phyloP scores from a whole-genome alignment of 345 rosid genomes.

The Acer yangbiense region DNA sequence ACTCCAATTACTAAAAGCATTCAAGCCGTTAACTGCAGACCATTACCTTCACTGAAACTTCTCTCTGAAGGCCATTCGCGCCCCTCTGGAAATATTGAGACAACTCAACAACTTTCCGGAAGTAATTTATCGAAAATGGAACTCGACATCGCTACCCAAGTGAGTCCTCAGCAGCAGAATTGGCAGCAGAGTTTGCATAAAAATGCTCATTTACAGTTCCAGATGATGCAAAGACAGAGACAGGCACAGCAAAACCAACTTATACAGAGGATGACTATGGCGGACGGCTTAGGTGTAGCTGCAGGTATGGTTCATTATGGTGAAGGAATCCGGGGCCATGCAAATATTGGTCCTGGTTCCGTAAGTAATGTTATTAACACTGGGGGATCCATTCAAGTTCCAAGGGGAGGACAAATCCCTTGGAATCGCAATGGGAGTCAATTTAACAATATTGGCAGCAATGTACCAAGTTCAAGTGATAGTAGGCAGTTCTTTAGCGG shows the following conservation, averaged over 20 bases:
- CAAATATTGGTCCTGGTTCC: conserved; percentile 8
- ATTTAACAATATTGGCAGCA: conserved; percentile 8
- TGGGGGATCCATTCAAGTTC: not conserved
- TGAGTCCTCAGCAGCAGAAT: not conserved
- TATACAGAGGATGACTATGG: not conserved
- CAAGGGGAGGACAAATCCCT: conserved; percentile 13
- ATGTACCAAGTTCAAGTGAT: conserved; percentile 4
- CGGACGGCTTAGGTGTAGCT: conserved; percentile 6
- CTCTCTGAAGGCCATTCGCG: conserved; percentile 3
- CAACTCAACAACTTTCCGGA: not conserved
- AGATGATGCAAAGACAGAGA: conserved; percentile 13
- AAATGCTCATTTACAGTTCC: conserved; percentile 18
- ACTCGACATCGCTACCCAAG: conserved; percentile 2
- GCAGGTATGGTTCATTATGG: not conserved
- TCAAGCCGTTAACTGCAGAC: conserved; percentile 1
- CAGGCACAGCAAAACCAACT: conserved; percentile 14
- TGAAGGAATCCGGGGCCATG: conserved; percentile 8
- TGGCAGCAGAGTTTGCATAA: conserved; percentile 11
- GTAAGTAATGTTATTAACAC: not conserved
- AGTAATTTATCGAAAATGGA: not conserved
- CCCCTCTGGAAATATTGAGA: conserved; percentile 4
- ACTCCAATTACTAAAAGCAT: not conserved
- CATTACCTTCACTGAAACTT: conserved; percentile 1
- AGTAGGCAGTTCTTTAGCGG: not conserved
- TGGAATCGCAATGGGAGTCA: conserved; percentile 8